Evolutionary conservation across 257 asterid species (phyloP).

Genomic region (Linderniella brevidens): DNA sequence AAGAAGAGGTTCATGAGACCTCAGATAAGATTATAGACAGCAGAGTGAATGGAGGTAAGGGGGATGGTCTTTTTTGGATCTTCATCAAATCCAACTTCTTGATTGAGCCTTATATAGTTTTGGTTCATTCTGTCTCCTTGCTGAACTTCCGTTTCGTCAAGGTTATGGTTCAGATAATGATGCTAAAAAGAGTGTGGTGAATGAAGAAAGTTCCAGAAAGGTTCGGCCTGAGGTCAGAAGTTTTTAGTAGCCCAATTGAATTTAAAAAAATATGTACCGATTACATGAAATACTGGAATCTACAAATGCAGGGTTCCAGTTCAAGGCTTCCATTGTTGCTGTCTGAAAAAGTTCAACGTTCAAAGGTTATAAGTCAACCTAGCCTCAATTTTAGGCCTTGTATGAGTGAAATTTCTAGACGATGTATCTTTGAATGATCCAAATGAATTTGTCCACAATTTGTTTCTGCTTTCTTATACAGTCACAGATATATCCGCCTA

Average conservation of each 20-base stretch:
- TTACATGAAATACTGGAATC: conserved; percentile 9
- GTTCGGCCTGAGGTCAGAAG: conserved; percentile 42
- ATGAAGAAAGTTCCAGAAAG: conserved; percentile 34
- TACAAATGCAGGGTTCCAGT: conserved; percentile 43
- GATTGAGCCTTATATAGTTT: conserved; percentile 4
- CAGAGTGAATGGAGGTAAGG: conserved; percentile 23
- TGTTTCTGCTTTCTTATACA: conserved; percentile 2
- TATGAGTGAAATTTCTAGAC: conserved; percentile 3
- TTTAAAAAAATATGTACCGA: conserved; percentile 4
- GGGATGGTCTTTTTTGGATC: conserved; percentile 8
- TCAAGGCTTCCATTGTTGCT: conserved; percentile 70
- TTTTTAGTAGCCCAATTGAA: conserved; percentile 11
- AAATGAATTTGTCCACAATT: neutral
- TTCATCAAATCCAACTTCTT: conserved; percentile 3
- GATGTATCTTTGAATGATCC: too few relatives aligned
- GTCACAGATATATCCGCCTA: neutral
- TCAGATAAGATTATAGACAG: conserved; percentile 12
- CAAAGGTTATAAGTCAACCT: conserved; percentile 48
- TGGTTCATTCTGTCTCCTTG: neutral
- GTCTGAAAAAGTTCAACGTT: conserved; percentile 66
- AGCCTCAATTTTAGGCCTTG: conserved; percentile 4
- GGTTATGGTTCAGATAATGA: conserved; percentile 27
- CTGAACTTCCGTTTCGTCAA: conserved; percentile 7
- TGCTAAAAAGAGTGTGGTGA: conserved; percentile 20
- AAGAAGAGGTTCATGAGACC: conserved; percentile 19